Evolutionary conservation across 2,329 filamentous ascomycete genomes (phyloP).

Genomic region (Xylariaceae sp.): DNA sequence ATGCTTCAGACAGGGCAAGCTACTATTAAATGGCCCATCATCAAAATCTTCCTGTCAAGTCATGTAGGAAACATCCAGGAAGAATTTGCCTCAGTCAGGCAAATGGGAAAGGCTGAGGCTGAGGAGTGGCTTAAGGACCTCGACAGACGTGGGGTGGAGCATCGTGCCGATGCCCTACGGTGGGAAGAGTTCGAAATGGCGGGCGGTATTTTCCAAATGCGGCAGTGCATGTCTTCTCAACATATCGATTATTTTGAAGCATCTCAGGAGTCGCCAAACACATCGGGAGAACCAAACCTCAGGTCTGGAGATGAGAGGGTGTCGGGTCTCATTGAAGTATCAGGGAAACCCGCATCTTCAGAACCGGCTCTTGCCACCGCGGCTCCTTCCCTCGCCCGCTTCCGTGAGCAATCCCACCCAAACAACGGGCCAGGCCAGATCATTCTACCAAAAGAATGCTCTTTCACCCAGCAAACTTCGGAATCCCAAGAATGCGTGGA

Average conservation of each 20-base stretch:
- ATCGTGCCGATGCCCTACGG: slow-evolving; percentile 56
- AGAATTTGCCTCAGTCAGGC: slow-evolving; percentile 59
- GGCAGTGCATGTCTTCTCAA: slow-evolving; percentile 26
- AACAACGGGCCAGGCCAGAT: neutral
- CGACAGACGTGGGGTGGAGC: slow-evolving; percentile 54
- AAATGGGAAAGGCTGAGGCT: slow-evolving; percentile 60
- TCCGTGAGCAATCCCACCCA: slow-evolving; percentile 1
- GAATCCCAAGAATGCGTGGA: slow-evolving; percentile 7
- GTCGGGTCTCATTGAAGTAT: neutral
- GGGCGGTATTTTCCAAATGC: slow-evolving; percentile 39
- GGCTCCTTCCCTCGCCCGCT: neutral
- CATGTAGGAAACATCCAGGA: slow-evolving; percentile 58
- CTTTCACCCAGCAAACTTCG: neutral
- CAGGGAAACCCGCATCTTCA: neutral
- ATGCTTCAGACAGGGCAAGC: slow-evolving; percentile 48
- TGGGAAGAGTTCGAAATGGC: slow-evolving; percentile 69
- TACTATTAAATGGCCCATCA: slow-evolving; percentile 46
- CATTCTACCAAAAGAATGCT: neutral
- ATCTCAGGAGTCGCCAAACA: neutral
- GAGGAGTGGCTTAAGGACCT: slow-evolving; percentile 80
- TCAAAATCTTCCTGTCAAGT: slow-evolving; percentile 60
- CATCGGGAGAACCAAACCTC: neutral
- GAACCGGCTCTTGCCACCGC: neutral
- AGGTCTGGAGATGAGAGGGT: neutral
- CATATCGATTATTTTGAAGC: neutral